These are phyloP conservation scores for Cudoniella acicularis DNA, from an alignment of 495 filamentous ascomycete species.

Conservation along the genomic window DNA sequence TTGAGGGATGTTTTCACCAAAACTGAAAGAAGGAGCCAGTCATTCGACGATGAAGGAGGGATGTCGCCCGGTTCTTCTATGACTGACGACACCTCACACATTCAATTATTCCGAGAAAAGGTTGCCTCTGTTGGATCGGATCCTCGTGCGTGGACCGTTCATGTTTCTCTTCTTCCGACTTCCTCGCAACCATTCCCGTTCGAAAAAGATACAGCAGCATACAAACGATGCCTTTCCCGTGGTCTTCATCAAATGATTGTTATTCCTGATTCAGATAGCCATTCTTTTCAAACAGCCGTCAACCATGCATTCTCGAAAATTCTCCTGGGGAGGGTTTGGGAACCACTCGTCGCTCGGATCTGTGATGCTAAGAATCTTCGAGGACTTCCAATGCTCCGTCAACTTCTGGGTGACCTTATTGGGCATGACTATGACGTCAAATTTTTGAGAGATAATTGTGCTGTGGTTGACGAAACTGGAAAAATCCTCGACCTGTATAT, in stretches of 20 bases:
- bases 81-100: slow-evolving; percentile 10
- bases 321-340: slow-evolving; percentile 45
- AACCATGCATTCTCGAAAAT: slow-evolving; percentile 44
- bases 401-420: slow-evolving; percentile 37
- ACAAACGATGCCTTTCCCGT: slow-evolving; percentile 53
- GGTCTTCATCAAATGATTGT: slow-evolving; percentile 51
- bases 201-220: slow-evolving; percentile 54
- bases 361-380: slow-evolving; percentile 50
- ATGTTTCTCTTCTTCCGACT: slow-evolving; percentile 51
- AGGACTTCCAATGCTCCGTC: slow-evolving; percentile 53
- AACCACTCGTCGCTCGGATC: slow-evolving; percentile 51
- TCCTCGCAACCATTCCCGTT: slow-evolving; percentile 51
- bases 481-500: slow-evolving; percentile 54
- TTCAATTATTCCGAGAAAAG: slow-evolving; percentile 17
- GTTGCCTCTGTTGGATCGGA: slow-evolving; percentile 18
- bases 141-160: slow-evolving; percentile 47
- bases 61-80: not conserved
- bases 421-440: slow-evolving; percentile 38
- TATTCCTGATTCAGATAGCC: slow-evolving; percentile 41
- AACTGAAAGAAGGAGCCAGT: not conserved
- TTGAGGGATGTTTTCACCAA: not conserved
- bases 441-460: slow-evolving; percentile 45
- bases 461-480: slow-evolving; percentile 44
- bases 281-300: slow-evolving; percentile 43
- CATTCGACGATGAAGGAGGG: not conserved